These are phyloP conservation scores for Aspergillus sp. DNA, from an alignment of 2,329 filamentous ascomycete species.

Conservation along the genomic window DNA sequence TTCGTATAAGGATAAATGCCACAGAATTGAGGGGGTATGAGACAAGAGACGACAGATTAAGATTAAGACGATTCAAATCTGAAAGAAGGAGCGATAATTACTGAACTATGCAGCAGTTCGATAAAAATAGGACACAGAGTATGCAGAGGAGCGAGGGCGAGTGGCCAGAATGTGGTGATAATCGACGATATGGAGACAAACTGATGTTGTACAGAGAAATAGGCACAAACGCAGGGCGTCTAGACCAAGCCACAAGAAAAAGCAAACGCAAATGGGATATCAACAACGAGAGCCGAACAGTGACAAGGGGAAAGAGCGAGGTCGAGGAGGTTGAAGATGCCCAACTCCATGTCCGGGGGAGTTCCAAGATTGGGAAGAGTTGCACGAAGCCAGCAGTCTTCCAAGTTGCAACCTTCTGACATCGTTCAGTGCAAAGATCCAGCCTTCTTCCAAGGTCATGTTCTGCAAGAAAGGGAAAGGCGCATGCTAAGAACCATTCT, in stretches of 20 bases:
- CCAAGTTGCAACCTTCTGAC: not conserved
- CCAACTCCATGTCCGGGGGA: conserved; percentile 4
- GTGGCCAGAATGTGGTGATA: not conserved
- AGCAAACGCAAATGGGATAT: not conserved
- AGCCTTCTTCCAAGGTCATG: too few species aligned
- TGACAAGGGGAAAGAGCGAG: not conserved
- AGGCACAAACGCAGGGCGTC: conserved; percentile 1
- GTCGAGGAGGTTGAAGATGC: conserved; percentile 3
- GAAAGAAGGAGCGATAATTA: not conserved
- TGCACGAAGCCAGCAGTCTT: too few species aligned
- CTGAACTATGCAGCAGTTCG: conserved; percentile 1
- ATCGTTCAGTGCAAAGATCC: not conserved
- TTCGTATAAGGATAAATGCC: not conserved
- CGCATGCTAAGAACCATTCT: not conserved
- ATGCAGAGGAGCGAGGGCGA: conserved; percentile 2
- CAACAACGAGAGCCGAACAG: conserved; percentile 1
- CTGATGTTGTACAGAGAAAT: conserved; percentile 7
- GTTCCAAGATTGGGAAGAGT: not conserved
- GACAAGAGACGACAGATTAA: not conserved
- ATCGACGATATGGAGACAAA: not conserved
- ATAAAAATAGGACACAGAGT: conserved; percentile 8
- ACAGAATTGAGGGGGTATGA: not conserved
- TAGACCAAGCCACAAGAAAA: not conserved
- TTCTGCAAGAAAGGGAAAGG: not conserved
- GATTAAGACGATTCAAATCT: not conserved